Conservation (phyloP, 306 rosid genomes). For the Quercus dentata region DNA sequence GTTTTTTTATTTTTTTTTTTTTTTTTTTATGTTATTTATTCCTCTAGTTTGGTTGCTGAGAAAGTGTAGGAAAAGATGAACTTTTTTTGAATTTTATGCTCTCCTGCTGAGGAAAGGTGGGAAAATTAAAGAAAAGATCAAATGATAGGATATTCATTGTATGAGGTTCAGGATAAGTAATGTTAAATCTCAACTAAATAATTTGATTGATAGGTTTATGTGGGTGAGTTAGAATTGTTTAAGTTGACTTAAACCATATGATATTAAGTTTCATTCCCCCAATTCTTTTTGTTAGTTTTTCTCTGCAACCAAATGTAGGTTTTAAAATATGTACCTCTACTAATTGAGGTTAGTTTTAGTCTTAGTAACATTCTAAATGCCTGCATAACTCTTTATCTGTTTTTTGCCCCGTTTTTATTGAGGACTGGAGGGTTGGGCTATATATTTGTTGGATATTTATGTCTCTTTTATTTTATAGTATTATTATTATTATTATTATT, state of each 20-base stretch:
- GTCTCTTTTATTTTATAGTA: not conserved
- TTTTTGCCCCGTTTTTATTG: not conserved
- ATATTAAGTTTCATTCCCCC: conserved; percentile 8
- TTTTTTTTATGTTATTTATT: no score
- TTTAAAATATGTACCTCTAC: conserved; percentile 33
- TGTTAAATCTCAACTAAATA: not conserved
- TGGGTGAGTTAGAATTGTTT: conserved; percentile 17
- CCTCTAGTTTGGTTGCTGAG: conserved; percentile 30
- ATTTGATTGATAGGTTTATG: not conserved
- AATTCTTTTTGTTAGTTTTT: conserved; percentile 42
- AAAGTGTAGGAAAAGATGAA: not conserved
- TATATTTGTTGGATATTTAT: not conserved
- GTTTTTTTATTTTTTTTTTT: not conserved
- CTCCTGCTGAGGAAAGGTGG: conserved; percentile 14
- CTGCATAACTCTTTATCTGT: not conserved
- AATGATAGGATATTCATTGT: not conserved
- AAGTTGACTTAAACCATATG: conserved; percentile 9
- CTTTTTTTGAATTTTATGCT: not conserved
- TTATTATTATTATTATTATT: no score
- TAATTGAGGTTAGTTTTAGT: conserved; percentile 39
- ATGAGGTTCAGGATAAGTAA: conserved; percentile 6
- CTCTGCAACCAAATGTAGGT: conserved; percentile 50
- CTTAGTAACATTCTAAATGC: not conserved
- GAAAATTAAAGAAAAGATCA: not conserved
- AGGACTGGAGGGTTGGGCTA: not conserved